phyloP scores from a whole-genome alignment of 768 basidiomycete species.

The Leccinum rimulosum region DNA sequence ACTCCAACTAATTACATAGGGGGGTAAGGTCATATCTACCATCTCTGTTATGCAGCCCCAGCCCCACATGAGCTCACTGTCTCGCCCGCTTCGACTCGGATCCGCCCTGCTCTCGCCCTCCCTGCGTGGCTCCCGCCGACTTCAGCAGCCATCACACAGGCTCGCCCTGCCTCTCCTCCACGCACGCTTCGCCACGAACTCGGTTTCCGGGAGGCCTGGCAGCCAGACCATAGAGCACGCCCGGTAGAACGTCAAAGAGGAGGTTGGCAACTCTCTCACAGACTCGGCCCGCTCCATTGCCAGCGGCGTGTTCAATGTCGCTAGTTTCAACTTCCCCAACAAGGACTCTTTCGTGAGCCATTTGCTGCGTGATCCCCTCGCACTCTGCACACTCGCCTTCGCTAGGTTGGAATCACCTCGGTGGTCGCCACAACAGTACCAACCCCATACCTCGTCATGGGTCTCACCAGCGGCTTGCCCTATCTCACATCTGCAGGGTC shows the following conservation, averaged over 20 bases:
- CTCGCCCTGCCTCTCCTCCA: constrained; percentile 34
- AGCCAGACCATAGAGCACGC: constrained; percentile 77
- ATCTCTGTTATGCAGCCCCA: neutral
- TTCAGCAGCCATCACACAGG: constrained; percentile 3
- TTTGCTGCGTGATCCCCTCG: neutral
- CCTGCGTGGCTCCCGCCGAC: constrained; percentile 15
- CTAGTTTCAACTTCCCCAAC: constrained; percentile 49
- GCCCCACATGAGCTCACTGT: constrained; percentile 44
- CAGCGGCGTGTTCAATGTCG: constrained; percentile 59
- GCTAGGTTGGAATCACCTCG: constrained; percentile 72
- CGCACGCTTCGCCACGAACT: constrained; percentile 56
- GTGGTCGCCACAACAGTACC: constrained; percentile 75
- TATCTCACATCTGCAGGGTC: constrained; percentile 79
- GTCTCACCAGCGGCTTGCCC: constrained; percentile 79
- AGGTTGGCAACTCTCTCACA: constrained; percentile 70
- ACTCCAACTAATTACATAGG: neutral
- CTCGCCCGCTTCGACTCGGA: constrained; percentile 46
- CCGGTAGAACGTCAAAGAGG: constrained; percentile 73
- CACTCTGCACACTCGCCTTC: neutral
- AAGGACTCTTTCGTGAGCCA: constrained; percentile 60
- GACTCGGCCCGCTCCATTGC: constrained; percentile 76
- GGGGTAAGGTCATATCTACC: neutral
- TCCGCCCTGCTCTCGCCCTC: constrained; percentile 31
- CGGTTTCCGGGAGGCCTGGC: constrained; percentile 68
- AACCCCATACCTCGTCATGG: constrained; percentile 72